Conservation (phyloP, 768 basidiomycete genomes). For the Xerocomus brunneocitrinus region DNA sequence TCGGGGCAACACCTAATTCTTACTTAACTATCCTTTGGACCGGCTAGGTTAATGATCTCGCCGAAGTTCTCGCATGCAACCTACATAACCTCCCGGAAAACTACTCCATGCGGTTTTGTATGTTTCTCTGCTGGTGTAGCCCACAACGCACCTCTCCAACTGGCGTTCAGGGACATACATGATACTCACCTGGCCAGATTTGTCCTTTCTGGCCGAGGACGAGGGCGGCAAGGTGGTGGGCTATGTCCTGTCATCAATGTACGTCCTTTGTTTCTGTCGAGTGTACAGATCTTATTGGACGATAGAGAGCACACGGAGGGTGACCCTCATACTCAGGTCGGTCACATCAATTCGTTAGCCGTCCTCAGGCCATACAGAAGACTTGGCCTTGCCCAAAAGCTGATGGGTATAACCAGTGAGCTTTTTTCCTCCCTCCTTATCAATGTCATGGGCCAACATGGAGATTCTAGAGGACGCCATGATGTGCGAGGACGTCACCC, state of each 20-base stretch:
- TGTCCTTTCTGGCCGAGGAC: slow-evolving; percentile 52
- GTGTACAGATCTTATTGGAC: slow-evolving; percentile 1
- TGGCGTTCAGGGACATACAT: slow-evolving; percentile 40
- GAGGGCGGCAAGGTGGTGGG: slow-evolving; percentile 47
- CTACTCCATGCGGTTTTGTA: slow-evolving; percentile 35
- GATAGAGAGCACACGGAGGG: slow-evolving; percentile 23
- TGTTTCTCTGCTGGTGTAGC: neutral
- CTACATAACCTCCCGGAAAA: slow-evolving; percentile 51
- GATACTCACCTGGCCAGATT: slow-evolving; percentile 47
- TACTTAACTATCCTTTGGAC: no score
- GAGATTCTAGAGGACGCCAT: slow-evolving; percentile 23
- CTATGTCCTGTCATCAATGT: slow-evolving; percentile 57
- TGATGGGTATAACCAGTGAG: slow-evolving; percentile 28
- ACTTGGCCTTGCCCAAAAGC: slow-evolving; percentile 23
- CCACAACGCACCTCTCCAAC: slow-evolving; percentile 1
- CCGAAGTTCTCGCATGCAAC: slow-evolving; percentile 49
- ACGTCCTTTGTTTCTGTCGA: slow-evolving; percentile 12
- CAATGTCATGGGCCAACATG: slow-evolving; percentile 1
- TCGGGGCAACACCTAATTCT: neutral
- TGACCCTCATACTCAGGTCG: slow-evolving; percentile 10
- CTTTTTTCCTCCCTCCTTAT: neutral
- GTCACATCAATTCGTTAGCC: slow-evolving; percentile 28
- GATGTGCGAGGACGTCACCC: slow-evolving; percentile 6
- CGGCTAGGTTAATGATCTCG: slow-evolving; percentile 41
- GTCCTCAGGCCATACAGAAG: slow-evolving; percentile 28